phyloP scores from a whole-genome alignment of 2,329 filamentous ascomycete genomes.

The Canariomyces notabilis region DNA sequence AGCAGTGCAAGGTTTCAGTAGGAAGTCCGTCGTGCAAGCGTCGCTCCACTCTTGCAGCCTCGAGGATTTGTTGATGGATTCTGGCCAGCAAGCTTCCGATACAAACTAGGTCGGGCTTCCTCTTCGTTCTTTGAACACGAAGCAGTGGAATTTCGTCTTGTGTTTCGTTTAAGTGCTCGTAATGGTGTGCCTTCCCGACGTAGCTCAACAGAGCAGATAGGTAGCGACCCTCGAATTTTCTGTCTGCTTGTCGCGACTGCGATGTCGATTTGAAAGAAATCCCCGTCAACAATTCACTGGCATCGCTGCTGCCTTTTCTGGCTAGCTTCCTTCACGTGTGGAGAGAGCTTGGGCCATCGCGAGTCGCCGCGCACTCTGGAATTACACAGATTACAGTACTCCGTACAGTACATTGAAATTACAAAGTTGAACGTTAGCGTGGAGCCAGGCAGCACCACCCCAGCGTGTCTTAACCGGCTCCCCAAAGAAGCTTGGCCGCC shows the following conservation, averaged over 20 bases:
- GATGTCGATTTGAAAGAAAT: slow-evolving; percentile 9
- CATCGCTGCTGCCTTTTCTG: slow-evolving; percentile 7
- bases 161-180: neutral
- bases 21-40: too few species aligned
- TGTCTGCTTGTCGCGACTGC: slow-evolving; percentile 11
- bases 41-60: too few species aligned
- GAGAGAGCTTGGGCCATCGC: slow-evolving; percentile 26
- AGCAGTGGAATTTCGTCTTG: neutral
- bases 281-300: too few species aligned
- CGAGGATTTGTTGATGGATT: too few species aligned
- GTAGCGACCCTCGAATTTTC: slow-evolving; percentile 23
- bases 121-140: neutral
- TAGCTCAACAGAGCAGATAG: slow-evolving; percentile 7
- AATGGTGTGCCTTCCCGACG: neutral
- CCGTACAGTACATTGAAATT: too few species aligned
- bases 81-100: too few species aligned
- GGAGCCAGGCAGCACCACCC: slow-evolving; percentile 21
- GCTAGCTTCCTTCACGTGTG: slow-evolving; percentile 21
- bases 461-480: slow-evolving; percentile 18
- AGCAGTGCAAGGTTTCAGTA: neutral
- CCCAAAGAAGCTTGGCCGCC: slow-evolving; percentile 8
- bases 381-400: too few species aligned
- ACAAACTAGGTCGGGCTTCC: too few species aligned
- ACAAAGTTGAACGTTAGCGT: neutral
- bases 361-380: neutral